Evolutionary conservation across 805 yeast species (phyloP), one percentile per base, ranked within the genome.

Genomic region (Saturnispora galanensis): DNA sequence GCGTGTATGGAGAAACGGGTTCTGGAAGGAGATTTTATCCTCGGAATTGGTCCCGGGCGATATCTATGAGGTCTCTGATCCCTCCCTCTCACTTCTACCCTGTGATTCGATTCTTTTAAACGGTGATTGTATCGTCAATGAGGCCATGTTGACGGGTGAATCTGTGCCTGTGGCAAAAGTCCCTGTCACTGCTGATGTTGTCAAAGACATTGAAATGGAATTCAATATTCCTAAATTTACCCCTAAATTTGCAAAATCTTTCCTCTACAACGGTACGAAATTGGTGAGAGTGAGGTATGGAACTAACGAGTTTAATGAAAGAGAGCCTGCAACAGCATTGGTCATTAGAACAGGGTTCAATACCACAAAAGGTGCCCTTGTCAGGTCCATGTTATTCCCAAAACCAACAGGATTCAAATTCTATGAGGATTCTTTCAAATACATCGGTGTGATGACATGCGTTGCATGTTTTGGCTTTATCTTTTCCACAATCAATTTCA

Each of bases 121-220:
- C 31, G 98, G 99, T 42, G 97, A 89, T 58, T 85, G 95, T 59
- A 88, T 93, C 44, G 84, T 93, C n/a, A 93, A 93, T 61, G 99
- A 93, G 59, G 84, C 97, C 5, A 93, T 93, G 96, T 71, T 93
- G 16, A 93, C 99, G 0, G 99, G 99, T 34, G 99, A 93, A 61
- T 87, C 96, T 42, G 97, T 93, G 1, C 98, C 99, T 0, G 96
- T 93, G 2, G 77, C 96, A 0, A 93, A 93, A 60, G 50, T 69
- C 10, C 73, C 84, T 2, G 86, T 93, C 1, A 65, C 71, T 1
- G 70, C 73, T 12, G 88, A 80, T 8, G 70, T 80, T 0, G 73
- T 87, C 34, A 64, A 64, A n/a, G 67, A 68, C 16, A 60, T 85
- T 40, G 67, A 77, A 2, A 69, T 69, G n/a, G 81, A 78, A 52